Evolutionary conservation across 2,329 filamentous ascomycete species (phyloP).

Genomic region (Teratosphaeria viscida): DNA sequence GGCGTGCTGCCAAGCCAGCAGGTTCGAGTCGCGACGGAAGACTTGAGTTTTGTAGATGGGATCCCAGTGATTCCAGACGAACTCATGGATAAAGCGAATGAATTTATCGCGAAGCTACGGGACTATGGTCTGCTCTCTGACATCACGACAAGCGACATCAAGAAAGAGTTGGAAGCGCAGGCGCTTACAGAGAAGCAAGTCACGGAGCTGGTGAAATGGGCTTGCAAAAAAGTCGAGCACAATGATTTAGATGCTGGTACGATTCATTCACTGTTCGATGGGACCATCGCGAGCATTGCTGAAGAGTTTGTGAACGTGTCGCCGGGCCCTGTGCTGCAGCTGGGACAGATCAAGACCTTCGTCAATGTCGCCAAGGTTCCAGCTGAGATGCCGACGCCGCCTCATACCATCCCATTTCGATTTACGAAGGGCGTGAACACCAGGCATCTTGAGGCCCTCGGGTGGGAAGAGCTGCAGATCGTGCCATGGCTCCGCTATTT

Average conservation of each 20-base stretch:
- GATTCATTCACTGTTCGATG: slow-evolving; percentile 62
- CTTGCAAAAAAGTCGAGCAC: slow-evolving; percentile 58
- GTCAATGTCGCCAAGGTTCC: slow-evolving; percentile 70
- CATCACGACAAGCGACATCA: slow-evolving; percentile 79
- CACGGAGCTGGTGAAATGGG: slow-evolving; percentile 75
- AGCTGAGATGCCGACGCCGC: slow-evolving; percentile 67
- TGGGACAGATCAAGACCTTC: slow-evolving; percentile 66
- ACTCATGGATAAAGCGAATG: slow-evolving; percentile 54
- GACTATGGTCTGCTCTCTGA: slow-evolving; percentile 80
- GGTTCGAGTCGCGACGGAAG: slow-evolving; percentile 65
- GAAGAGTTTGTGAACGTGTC: slow-evolving; percentile 42
- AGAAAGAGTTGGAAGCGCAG: slow-evolving; percentile 68
- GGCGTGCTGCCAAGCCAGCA: slow-evolving; percentile 77
- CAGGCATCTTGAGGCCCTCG: slow-evolving; percentile 64
- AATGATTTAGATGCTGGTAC: slow-evolving; percentile 61
- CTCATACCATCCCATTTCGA: slow-evolving; percentile 72
- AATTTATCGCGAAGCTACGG: slow-evolving; percentile 69
- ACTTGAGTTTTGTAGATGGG: slow-evolving; percentile 69
- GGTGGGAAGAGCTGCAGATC: slow-evolving; percentile 77
- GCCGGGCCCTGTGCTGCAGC: slow-evolving; percentile 61
- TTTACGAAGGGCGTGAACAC: slow-evolving; percentile 62
- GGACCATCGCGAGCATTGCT: slow-evolving; percentile 60
- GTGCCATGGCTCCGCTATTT: slow-evolving; percentile 78
- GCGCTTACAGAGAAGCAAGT: slow-evolving; percentile 72
- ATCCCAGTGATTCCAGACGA: slow-evolving; percentile 78